Conservation (phyloP, 306 rosid genomes). For the Vigna nakashimae region DNA sequence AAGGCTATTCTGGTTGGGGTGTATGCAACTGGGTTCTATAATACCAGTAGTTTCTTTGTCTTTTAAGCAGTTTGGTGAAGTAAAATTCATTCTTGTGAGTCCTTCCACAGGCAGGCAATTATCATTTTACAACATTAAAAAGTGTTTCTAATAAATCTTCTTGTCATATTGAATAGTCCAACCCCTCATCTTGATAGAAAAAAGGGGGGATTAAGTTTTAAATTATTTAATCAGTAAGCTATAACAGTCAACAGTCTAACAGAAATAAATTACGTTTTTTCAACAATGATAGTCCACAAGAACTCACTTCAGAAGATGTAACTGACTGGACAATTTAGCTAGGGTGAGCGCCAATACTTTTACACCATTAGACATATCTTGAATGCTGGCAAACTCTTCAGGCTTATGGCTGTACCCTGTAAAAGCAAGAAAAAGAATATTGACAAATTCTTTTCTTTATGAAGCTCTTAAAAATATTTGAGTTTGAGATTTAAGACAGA, state of each 20-base stretch:
- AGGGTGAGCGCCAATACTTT: conserved; percentile 83
- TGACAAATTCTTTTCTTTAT: not conserved
- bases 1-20: not conserved
- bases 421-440: conserved; percentile 42
- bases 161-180: conserved; percentile 20
- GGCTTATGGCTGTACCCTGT: conserved; percentile 99
- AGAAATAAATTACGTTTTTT: conserved; percentile 34
- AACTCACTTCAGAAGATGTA: conserved; percentile 43
- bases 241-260: conserved; percentile 42
- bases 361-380: conserved; percentile 88
- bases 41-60: conserved; percentile 11
- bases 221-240: conserved; percentile 16
- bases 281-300: conserved; percentile 20
- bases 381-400: conserved; percentile 74
- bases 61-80: not conserved
- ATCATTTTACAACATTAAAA: not conserved
- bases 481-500: not conserved
- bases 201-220: conserved; percentile 5
- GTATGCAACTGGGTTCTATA: conserved; percentile 14
- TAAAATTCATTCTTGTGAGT: not conserved
- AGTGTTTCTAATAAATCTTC: not conserved
- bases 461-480: not conserved
- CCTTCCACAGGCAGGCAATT: not conserved
- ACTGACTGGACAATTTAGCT: conserved; percentile 81
- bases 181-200: conserved; percentile 29